Conservation (phyloP, 768 basidiomycete species). For the Phallus indusiatus region DNA sequence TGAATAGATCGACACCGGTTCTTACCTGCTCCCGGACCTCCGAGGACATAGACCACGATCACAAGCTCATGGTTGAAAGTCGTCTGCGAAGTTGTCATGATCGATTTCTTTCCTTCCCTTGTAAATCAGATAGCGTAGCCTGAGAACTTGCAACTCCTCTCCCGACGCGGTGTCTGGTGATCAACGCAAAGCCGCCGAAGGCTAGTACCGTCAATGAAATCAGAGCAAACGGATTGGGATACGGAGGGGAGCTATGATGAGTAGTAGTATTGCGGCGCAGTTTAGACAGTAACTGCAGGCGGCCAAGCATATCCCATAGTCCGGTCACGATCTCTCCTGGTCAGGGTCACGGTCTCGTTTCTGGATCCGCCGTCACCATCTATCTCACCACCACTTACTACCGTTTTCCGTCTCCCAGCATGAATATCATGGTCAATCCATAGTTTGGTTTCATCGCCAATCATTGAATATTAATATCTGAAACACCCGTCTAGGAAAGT, state of each 20-base stretch:
- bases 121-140: conserved; percentile 40
- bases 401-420: neutral
- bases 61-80: conserved; percentile 67
- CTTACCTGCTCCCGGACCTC: conserved; percentile 90
- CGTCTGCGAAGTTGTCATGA: conserved; percentile 25
- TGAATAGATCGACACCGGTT: too few species aligned
- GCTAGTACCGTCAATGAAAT: conserved; percentile 46
- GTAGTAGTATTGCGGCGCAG: neutral
- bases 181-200: conserved; percentile 45
- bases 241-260: neutral
- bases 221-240: conserved; percentile 57
- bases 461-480: neutral
- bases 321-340: too few species aligned
- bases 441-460: neutral
- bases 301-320: conserved; percentile 2
- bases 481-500: conserved; percentile 64
- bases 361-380: neutral
- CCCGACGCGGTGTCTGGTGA: conserved; percentile 47
- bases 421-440: conserved; percentile 7
- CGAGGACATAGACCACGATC: conserved; percentile 89
- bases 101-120: conserved; percentile 46
- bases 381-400: neutral
- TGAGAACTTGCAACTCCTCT: conserved; percentile 46
- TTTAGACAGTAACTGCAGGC: neutral
- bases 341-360: neutral